These are phyloP conservation scores for Arabidopsis lyrata DNA, from an alignment of 441 rosid species.

Conservation along the genomic window DNA sequence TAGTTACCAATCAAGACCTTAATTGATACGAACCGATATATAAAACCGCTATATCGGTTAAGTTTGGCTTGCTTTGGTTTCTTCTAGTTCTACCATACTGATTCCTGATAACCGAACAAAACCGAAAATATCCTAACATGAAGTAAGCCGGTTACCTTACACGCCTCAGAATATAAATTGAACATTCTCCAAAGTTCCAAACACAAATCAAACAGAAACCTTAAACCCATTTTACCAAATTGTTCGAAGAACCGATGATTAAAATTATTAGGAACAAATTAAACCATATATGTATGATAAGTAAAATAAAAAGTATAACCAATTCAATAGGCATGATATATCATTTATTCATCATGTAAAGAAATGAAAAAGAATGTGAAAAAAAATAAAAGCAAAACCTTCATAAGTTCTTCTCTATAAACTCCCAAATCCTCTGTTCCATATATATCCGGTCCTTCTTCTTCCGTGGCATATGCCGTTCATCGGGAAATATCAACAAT, in stretches of 20 bases:
- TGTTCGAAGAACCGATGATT: neutral
- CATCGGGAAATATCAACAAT: constrained; percentile 84
- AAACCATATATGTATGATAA: neutral
- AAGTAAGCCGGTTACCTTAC: neutral
- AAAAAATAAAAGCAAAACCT: neutral
- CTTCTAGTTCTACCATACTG: no score
- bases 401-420: constrained; percentile 74
- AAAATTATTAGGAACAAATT: neutral
- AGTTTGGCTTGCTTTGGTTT: neutral
- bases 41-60: no score
- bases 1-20: no score
- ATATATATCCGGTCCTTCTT: constrained; percentile 76
- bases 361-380: constrained; percentile 3
- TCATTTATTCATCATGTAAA: neutral
- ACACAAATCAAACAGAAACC: neutral
- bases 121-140: neutral
- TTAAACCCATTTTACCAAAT: neutral
- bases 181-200: neutral
- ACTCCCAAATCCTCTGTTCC: constrained; percentile 97
- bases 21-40: no score
- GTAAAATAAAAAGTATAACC: no score
- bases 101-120: neutral
- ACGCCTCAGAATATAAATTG: neutral
- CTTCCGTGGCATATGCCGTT: constrained; percentile 84
- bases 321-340: no score